Evolutionary conservation across 164 flowering plant genomes (phyloP).

Genomic region (Amborella trichopoda): DNA sequence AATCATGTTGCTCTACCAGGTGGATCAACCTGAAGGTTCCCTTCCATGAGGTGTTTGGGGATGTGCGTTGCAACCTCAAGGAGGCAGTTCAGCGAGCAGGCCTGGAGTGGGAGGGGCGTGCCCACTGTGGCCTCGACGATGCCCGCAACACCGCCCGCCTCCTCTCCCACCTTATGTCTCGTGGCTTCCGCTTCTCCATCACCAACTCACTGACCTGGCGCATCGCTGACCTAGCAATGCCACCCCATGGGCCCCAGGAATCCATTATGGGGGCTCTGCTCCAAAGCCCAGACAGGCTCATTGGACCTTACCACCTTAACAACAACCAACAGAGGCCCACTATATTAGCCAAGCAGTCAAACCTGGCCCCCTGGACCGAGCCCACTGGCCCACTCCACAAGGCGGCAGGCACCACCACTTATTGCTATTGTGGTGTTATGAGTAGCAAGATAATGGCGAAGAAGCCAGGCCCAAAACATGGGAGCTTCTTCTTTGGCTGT

Average conservation of each 20-base stretch:
- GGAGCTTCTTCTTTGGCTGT: conserved; percentile 77
- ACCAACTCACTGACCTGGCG: conserved; percentile 69
- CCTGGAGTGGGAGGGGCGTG: conserved; percentile 86
- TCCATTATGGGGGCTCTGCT: not conserved
- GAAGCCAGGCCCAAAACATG: conserved; percentile 79
- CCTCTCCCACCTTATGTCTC: conserved; percentile 55
- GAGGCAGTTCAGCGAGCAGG: conserved; percentile 94
- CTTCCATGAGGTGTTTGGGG: conserved; percentile 76
- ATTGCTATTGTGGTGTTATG: conserved; percentile 70
- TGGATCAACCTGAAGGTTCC: conserved; percentile 97
- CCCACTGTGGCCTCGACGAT: conserved; percentile 96
- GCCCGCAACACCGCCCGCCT: conserved; percentile 93
- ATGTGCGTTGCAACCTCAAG: conserved; percentile 68
- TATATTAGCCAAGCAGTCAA: conserved; percentile 15
- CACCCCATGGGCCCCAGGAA: conserved; percentile 30
- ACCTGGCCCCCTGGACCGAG: conserved; percentile 25
- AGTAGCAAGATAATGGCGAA: conserved; percentile 48
- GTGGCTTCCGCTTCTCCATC: conserved; percentile 68
- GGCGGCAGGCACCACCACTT: conserved; percentile 12
- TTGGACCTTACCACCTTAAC: conserved; percentile 8
- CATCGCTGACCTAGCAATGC: conserved; percentile 21
- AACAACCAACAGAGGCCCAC: conserved; percentile 14
- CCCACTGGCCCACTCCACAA: conserved; percentile 14
- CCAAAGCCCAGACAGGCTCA: no score
- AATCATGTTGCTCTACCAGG: no score